Conservation (phyloP, 306 rosid species). For the Comarum palustre region DNA sequence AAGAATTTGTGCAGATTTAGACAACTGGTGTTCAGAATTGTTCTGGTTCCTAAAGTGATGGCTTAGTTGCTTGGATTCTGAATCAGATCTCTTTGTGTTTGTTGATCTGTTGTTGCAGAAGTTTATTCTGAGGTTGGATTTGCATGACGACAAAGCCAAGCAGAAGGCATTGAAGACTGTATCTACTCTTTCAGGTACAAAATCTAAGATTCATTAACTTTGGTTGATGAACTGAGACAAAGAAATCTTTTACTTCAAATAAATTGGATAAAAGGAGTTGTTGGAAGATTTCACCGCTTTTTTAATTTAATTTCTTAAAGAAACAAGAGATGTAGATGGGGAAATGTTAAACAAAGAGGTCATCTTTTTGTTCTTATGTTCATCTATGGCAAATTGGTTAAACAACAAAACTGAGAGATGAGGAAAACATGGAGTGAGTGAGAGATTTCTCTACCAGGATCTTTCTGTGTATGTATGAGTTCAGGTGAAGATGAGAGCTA, state of each 20-base stretch:
- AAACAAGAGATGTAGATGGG: neutral
- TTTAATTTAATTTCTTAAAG: neutral
- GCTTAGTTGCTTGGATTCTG: slow-evolving; percentile 12
- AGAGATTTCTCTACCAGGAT: neutral
- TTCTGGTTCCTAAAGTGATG: neutral
- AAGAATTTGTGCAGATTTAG: slow-evolving; percentile 18
- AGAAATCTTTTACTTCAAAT: neutral
- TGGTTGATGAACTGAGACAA: neutral
- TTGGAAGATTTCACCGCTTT: slow-evolving; percentile 10
- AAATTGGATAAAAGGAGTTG: slow-evolving; percentile 7
- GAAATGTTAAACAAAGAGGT: neutral
- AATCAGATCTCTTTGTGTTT: slow-evolving; percentile 26
- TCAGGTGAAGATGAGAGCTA: neutral
- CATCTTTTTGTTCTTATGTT: slow-evolving; percentile 17
- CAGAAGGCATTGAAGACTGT: slow-evolving; percentile 88
- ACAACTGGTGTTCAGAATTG: slow-evolving; percentile 2
- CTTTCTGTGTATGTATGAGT: neutral
- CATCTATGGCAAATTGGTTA: slow-evolving; percentile 9
- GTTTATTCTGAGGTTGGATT: slow-evolving; percentile 65
- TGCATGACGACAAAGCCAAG: slow-evolving; percentile 76
- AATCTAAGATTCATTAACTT: slow-evolving; percentile 13
- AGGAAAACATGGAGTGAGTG: neutral
- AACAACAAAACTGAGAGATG: neutral
- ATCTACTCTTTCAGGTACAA: slow-evolving; percentile 70
- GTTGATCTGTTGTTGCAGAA: slow-evolving; percentile 53